Evolutionary conservation across 2,329 filamentous ascomycete genomes (phyloP), one percentile per base, ranked within the genome.

Genomic region (Penicillium palitans): DNA sequence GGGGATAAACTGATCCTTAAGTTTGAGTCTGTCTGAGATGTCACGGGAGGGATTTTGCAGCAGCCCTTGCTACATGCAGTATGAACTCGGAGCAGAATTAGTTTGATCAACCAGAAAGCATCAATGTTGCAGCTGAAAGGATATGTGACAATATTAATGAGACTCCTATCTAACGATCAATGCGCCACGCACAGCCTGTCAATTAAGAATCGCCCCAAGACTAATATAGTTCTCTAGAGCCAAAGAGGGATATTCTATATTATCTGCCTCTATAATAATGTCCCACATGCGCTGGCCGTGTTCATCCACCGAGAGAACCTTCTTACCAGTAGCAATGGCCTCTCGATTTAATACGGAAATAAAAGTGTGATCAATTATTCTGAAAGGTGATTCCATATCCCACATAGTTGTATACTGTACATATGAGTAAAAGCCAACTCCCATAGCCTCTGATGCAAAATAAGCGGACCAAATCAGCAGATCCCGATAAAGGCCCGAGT

Each of bases 1-100:
- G 80, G 82, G 13, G 84, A 87, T 60, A 81, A 80, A 63, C 70
- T 90, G n/a, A 76, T 85, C 24, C 68, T 90, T 50, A 80, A 78
- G 27, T 87, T 88, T 60, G 76, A 81, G 57, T 55, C 55, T 25
- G 58, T 70, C 17, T 71, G 56, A 27, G 19, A 52, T 13, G 2
- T 13, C 12, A 4, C 2, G 12, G 3, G 15, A 42, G 7, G 4
- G 7, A 40, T 5, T 2, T 31, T 31, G 41, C 15, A 21, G 47
- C 21, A 40, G 17, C 21, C 6, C 10, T 39, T 29, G 12, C 35
- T 51, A 29, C 12, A 15, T 13, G 17, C 2, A 10, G 21, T 40
- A 27, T 8, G 47, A 19, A 29, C 6, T 29, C 25, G 13, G 24
- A 45, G 5, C 29, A n/a, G 17, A 29, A 27, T 13, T n/a, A 13